Percentiles rank a stretch among this genome's conserved stretches.
phyloP scores from a whole-genome alignment of 495 filamentous ascomycete species.

The Neurospora sp. region DNA sequence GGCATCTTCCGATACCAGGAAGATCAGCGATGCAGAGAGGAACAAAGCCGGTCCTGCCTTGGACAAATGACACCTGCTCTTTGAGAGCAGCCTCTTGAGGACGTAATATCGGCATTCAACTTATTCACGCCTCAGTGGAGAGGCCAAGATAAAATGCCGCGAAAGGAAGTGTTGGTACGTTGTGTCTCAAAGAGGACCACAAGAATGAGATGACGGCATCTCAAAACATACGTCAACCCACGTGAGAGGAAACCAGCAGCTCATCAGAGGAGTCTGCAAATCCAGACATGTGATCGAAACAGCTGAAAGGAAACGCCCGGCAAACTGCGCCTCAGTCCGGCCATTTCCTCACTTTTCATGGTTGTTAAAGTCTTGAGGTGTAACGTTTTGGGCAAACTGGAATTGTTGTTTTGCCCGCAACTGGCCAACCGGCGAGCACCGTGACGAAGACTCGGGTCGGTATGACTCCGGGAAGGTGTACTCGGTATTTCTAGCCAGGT shows the following conservation, averaged over 20 bases:
- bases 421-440: slow-evolving; percentile 29
- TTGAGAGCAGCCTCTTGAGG: not conserved
- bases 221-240: not conserved
- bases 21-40: not conserved
- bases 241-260: not conserved
- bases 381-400: slow-evolving; percentile 41
- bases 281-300: not conserved
- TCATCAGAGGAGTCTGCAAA: not conserved
- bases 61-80: not conserved
- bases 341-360: slow-evolving; percentile 10
- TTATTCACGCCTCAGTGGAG: not conserved
- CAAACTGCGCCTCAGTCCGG: not conserved
- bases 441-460: slow-evolving; percentile 27
- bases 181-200: not conserved
- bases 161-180: slow-evolving; percentile 3
- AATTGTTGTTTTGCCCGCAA: slow-evolving; percentile 31
- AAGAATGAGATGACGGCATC: not conserved
- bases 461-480: slow-evolving; percentile 35
- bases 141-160: not conserved
- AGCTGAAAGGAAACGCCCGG: not conserved
- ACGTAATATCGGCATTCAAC: not conserved
- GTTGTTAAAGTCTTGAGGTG: slow-evolving; percentile 33
- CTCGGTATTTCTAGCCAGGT: slow-evolving; percentile 23
- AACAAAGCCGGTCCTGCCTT: not conserved
- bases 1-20: not conserved